These are phyloP conservation scores for Coemansia sp. DNA, from an alignment of 192 early-diverging fungal genomes.

Conservation along the genomic window DNA sequence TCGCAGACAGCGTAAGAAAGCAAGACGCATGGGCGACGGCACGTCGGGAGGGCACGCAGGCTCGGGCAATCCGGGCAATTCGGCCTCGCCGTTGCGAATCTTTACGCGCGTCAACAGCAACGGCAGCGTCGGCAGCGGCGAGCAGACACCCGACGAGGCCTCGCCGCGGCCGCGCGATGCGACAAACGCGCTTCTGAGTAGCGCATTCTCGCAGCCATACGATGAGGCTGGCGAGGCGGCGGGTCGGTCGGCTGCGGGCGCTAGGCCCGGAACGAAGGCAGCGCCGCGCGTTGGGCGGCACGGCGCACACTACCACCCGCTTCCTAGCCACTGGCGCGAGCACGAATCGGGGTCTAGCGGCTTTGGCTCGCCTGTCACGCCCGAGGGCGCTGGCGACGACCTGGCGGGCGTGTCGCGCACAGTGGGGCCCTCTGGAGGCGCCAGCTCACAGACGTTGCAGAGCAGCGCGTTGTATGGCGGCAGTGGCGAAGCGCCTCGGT, in stretches of 20 bases:
- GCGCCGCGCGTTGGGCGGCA: slow-evolving; percentile 34
- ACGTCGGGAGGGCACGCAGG: slow-evolving; percentile 18
- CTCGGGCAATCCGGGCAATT: slow-evolving; percentile 28
- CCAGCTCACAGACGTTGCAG: slow-evolving; percentile 11
- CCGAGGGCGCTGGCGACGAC: slow-evolving; percentile 34
- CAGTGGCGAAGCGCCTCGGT: slow-evolving; percentile 17
- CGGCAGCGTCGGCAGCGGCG: slow-evolving; percentile 9
- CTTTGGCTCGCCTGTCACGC: slow-evolving; percentile 48
- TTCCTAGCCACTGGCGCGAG: slow-evolving; percentile 57
- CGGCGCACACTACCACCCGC: slow-evolving; percentile 43
- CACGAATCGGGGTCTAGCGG: slow-evolving; percentile 50
- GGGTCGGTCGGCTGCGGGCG: neutral
- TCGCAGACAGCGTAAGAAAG: neutral
- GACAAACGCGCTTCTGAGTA: slow-evolving; percentile 30
- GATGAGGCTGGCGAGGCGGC: slow-evolving; percentile 14
- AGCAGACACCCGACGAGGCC: slow-evolving; percentile 15
- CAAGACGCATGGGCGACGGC: slow-evolving; percentile 39
- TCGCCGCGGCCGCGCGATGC: slow-evolving; percentile 24
- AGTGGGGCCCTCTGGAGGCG: neutral
- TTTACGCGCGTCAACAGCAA: slow-evolving; percentile 33
- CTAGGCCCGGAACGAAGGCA: slow-evolving; percentile 9
- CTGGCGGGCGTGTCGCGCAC: slow-evolving; percentile 6
- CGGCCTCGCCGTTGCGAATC: slow-evolving; percentile 46
- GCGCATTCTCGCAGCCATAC: slow-evolving; percentile 24
- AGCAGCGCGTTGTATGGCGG: slow-evolving; percentile 4